A percentile compares a stretch with the other conserved stretches of the same genome.
Conservation (phyloP, 2,329 filamentous ascomycete genomes). For the Elsinoe australis region DNA sequence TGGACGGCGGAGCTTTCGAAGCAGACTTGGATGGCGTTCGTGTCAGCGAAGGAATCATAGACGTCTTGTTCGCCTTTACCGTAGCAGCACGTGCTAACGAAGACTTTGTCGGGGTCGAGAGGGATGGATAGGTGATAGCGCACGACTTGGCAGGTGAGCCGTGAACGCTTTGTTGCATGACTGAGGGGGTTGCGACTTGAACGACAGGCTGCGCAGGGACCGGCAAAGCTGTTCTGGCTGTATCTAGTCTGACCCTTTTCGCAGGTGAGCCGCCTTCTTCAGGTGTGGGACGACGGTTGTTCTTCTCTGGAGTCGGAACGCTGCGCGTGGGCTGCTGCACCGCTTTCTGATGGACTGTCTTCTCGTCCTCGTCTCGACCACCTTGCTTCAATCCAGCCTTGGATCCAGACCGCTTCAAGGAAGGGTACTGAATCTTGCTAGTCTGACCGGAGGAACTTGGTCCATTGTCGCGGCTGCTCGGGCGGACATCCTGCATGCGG, state of each 20-base stretch:
- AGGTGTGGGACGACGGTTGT: conserved; percentile 20
- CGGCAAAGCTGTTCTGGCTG: neutral
- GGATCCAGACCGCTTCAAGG: conserved; percentile 48
- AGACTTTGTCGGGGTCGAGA: conserved; percentile 69
- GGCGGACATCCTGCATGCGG: conserved; percentile 13
- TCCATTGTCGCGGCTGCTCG: neutral
- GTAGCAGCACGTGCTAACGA: conserved; percentile 57
- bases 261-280: conserved; percentile 39
- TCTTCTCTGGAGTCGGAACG: conserved; percentile 19
- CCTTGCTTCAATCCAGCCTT: conserved; percentile 43
- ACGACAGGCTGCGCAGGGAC: conserved; percentile 24
- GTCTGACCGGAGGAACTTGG: neutral
- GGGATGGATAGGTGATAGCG: conserved; percentile 42
- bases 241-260: conserved; percentile 58
- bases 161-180: conserved; percentile 6
- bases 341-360: neutral
- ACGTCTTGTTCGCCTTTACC: conserved; percentile 39
- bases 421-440: conserved; percentile 17
- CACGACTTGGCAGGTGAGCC: neutral
- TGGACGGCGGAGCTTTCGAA: conserved; percentile 16
- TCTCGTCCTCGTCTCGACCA: conserved; percentile 1
- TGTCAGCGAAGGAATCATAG: conserved; percentile 25
- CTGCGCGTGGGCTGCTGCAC: conserved; percentile 51
- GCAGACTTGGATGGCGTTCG: conserved; percentile 24
- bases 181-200: conserved; percentile 13